Evolutionary conservation across 75 land plant genomes (phyloP).

Genomic region (Sequoia sempervirens): DNA sequence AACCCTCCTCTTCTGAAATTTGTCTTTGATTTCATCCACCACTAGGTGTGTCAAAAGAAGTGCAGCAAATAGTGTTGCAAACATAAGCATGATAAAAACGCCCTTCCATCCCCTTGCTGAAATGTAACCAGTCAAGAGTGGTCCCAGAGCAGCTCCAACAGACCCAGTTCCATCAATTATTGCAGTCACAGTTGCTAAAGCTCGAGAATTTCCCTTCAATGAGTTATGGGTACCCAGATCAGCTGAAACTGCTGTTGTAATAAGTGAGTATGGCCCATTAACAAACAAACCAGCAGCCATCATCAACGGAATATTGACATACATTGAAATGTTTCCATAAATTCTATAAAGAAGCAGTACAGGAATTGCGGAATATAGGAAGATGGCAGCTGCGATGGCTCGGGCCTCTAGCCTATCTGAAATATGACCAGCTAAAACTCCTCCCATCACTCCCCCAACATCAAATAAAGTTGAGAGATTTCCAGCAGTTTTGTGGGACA

Average conservation of each 20-base stretch:
- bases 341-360: slow-evolving; percentile 49
- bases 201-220: slow-evolving; percentile 66
- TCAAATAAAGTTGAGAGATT: slow-evolving; percentile 81
- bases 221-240: slow-evolving; percentile 86
- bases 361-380: slow-evolving; percentile 72
- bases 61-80: slow-evolving; percentile 52
- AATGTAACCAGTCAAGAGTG: slow-evolving; percentile 68
- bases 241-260: slow-evolving; percentile 89
- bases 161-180: slow-evolving; percentile 93
- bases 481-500: slow-evolving; percentile 64
- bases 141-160: slow-evolving; percentile 84
- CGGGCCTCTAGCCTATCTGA: slow-evolving; percentile 72
- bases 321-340: slow-evolving; percentile 48
- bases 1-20: background rate
- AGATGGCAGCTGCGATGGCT: slow-evolving; percentile 66
- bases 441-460: slow-evolving; percentile 81
- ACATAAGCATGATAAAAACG: slow-evolving; percentile 67
- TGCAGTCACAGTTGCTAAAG: slow-evolving; percentile 86
- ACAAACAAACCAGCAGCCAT: slow-evolving; percentile 68
- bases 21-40: slow-evolving; percentile 29
- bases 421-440: slow-evolving; percentile 70
- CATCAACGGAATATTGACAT: slow-evolving; percentile 57
- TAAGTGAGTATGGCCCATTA: slow-evolving; percentile 87
- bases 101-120: slow-evolving; percentile 64
- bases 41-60: slow-evolving; percentile 48